Percentiles rank a stretch among this genome's conserved stretches.
These are phyloP conservation scores for Penicillium subrubescens DNA, from an alignment of 495 filamentous ascomycete species.

Conservation along the genomic window DNA sequence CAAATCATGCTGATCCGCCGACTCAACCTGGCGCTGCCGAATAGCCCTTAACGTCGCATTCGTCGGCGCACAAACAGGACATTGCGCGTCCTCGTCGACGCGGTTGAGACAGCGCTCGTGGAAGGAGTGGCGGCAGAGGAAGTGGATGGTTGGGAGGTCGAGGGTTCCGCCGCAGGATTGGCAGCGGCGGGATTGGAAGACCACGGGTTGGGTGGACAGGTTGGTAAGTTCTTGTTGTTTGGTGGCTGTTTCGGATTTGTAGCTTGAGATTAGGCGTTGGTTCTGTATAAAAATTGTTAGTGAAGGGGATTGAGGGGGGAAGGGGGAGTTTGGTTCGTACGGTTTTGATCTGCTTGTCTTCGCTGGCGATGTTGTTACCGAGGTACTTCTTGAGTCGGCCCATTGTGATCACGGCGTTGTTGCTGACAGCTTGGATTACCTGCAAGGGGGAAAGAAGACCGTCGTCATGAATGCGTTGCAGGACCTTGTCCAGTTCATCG, in stretches of 20 bases:
- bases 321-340: constrained; percentile 34
- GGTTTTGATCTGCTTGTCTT: constrained; percentile 78
- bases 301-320: background rate
- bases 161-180: constrained; percentile 72
- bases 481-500: constrained; percentile 72
- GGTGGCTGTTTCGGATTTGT: constrained; percentile 79
- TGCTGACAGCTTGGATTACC: constrained; percentile 89
- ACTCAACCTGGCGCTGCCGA: constrained; percentile 82
- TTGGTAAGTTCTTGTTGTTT: constrained; percentile 78
- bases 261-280: constrained; percentile 77
- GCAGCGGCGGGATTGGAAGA: constrained; percentile 90
- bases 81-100: constrained; percentile 71
- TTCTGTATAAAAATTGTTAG: constrained; percentile 53
- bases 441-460: constrained; percentile 95
- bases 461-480: constrained; percentile 85
- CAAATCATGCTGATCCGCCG: constrained; percentile 84
- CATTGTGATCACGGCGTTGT: constrained; percentile 89
- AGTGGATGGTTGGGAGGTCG: constrained; percentile 89
- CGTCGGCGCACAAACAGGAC: constrained; percentile 76
- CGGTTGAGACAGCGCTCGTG: constrained; percentile 82
- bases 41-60: constrained; percentile 88
- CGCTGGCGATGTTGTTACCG: constrained; percentile 80
- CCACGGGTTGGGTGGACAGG: constrained; percentile 73
- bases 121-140: constrained; percentile 94
- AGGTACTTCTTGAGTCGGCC: constrained; percentile 95